phyloP scores from a whole-genome alignment of 108 stramenopile species.

The Nitzschia sp. region DNA sequence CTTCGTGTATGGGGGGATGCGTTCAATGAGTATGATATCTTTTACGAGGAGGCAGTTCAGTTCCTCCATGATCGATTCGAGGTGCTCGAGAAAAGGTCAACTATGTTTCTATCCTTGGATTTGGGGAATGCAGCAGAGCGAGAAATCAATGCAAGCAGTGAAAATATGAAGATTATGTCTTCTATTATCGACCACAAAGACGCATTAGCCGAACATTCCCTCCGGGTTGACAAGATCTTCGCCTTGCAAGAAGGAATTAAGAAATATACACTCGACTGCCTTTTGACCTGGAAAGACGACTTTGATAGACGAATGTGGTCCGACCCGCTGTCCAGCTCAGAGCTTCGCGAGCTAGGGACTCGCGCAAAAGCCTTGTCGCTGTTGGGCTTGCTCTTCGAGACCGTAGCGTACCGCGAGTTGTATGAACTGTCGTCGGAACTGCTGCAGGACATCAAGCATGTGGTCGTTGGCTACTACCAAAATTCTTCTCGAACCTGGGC shows the following conservation, averaged over 20 bases:
- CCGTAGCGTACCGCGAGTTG: neutral
- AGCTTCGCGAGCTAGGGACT: neutral
- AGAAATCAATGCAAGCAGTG: neutral
- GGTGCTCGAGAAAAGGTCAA: neutral
- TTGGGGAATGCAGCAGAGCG: neutral
- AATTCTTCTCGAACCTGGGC: neutral
- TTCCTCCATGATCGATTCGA: neutral
- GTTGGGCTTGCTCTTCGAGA: neutral
- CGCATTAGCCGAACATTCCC: neutral
- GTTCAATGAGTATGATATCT: neutral
- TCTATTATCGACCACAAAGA: neutral
- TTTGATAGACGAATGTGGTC: neutral
- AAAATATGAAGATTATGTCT: neutral
- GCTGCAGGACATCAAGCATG: neutral
- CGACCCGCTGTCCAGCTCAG: neutral
- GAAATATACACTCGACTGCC: neutral
- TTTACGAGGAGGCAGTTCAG: neutral
- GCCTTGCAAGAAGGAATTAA: neutral
- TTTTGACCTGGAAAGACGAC: neutral
- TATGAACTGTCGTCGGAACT: neutral
- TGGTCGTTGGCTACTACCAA: neutral
- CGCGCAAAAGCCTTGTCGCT: neutral
- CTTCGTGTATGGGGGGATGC: neutral
- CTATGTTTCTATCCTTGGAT: neutral
- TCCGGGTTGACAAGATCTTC: neutral